A percentile compares a stretch with the other conserved stretches of the same genome.
Conservation (phyloP, 2,329 filamentous ascomycete species). For the Fusarium oligoseptatum region DNA sequence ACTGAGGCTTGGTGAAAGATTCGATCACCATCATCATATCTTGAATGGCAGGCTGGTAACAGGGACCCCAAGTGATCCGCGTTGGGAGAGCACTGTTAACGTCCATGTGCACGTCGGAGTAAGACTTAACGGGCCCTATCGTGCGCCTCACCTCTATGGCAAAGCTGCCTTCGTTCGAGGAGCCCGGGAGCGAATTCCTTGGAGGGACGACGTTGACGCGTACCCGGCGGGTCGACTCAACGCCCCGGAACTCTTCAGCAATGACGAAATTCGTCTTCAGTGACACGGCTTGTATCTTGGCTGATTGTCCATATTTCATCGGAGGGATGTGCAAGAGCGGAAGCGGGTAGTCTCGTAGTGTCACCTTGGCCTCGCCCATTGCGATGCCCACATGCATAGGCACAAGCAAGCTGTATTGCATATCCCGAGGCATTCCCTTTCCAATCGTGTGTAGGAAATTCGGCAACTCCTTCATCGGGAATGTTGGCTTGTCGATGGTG, state of each 20-base stretch:
- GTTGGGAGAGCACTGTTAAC: slow-evolving; percentile 95
- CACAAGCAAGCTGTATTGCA: slow-evolving; percentile 88
- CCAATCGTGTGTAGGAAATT: slow-evolving; percentile 89
- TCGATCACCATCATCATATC: slow-evolving; percentile 99
- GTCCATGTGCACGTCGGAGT: slow-evolving; percentile 90
- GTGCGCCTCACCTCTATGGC: slow-evolving; percentile 89
- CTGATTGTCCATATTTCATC: slow-evolving; percentile 83
- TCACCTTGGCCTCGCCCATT: slow-evolving; percentile 90
- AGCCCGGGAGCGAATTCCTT: slow-evolving; percentile 65
- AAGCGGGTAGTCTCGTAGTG: slow-evolving; percentile 91
- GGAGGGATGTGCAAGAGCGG: slow-evolving; percentile 91
- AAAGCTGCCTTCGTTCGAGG: slow-evolving; percentile 74
- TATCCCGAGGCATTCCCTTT: slow-evolving; percentile 96
- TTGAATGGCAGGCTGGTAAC: slow-evolving; percentile 97
- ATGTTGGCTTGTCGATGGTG: slow-evolving; percentile 91
- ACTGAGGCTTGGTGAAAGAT: slow-evolving; percentile 94
- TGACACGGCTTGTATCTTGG: slow-evolving; percentile 83
- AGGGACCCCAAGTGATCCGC: slow-evolving; percentile 95
- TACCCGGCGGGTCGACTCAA: slow-evolving; percentile 83
- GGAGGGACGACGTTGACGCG: slow-evolving; percentile 87
- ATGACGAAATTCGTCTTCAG: slow-evolving; percentile 94
- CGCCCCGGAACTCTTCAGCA: slow-evolving; percentile 89
- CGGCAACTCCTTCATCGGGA: slow-evolving; percentile 84
- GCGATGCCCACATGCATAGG: slow-evolving; percentile 91
- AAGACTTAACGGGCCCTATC: slow-evolving; percentile 95